Base-by-base conservation (phyloP, 495 filamentous ascomycete genomes). In the Penicillium cinerascens region DNA sequence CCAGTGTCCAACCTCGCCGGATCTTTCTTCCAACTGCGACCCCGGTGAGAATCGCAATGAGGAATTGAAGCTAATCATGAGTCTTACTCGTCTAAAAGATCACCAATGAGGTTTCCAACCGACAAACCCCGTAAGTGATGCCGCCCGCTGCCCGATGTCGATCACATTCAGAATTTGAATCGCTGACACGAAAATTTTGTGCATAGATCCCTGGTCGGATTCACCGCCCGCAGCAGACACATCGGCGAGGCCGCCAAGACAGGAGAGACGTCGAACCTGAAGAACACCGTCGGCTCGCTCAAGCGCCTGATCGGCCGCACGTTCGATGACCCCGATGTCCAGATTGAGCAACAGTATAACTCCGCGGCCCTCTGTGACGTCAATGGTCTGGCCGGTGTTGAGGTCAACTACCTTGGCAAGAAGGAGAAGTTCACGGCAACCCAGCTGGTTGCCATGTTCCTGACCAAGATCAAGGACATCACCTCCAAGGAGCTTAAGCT, bases 81-180 rank as follows among this genome's bases (percentile, higher is more conserved):
- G 15, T 55, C 46, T 47, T 38, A 50, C 38, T 45, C 4, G 42
- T 47, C n/a, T 40, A 50, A 11, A 64, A 95, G 90, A 97, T 98
- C 68, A 88, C 92, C 74, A 98, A 98, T 78, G 93, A 99, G 74
- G 93, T 97, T 61, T 99, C 93, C 51, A 97, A 99, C 79, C 87
- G 93, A 74, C 87, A 89, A 47, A 99, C 93, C 58, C 93, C 93
- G 89, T 96, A 87, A 82, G 90, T 83, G 29, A 33, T 36, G 44
- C 35, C n/a, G 26, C 39, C 26, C 21, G 37, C 43, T 41, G n/a
- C 42, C 50, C 44, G 21, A 49, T 18, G 42, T 56, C 41, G 16
- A 53, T 44, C 54, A 39, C 26, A 11, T 53, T 52, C 4, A 17
- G 36, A 49, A 6, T 23, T 49, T 60, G 44, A 38, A 21, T 33